Evolutionary conservation across 768 basidiomycete species (phyloP).

Genomic region (Agaricus blazei): DNA sequence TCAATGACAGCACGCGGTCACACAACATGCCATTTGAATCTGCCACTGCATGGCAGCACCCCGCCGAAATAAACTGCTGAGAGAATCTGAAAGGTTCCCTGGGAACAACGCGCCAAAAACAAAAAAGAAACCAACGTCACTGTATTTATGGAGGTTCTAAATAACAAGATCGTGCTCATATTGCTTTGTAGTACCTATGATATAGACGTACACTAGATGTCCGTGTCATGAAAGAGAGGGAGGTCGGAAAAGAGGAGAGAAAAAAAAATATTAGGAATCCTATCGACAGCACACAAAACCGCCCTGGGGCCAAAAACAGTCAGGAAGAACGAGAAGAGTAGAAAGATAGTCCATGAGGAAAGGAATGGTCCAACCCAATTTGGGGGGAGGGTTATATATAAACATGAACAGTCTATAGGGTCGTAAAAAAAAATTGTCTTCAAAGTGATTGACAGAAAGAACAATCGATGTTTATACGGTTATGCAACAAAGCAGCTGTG

Average conservation of each 20-base stretch:
- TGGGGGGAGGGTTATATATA: conserved; percentile 18
- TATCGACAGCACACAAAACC: conserved; percentile 3
- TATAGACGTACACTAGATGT: conserved; percentile 45
- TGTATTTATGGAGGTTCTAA: conserved; percentile 8
- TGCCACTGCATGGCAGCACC: no score
- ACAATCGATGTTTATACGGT: conserved; percentile 56
- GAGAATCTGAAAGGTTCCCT: no score
- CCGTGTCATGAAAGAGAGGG: conserved; percentile 24
- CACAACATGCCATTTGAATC: no score
- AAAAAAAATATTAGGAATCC: conserved; percentile 1
- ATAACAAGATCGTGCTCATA: conserved; percentile 27
- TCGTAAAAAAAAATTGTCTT: conserved; percentile 36
- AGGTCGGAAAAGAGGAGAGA: background rate
- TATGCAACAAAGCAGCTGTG: conserved; percentile 58
- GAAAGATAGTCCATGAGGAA: conserved; percentile 25
- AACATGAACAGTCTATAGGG: conserved; percentile 26
- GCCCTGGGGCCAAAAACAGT: background rate
- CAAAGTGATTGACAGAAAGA: conserved; percentile 61
- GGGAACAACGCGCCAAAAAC: no score
- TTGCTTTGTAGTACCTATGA: conserved; percentile 28
- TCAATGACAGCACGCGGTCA: no score
- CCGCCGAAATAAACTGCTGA: no score
- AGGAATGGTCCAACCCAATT: conserved; percentile 23
- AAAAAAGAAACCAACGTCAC: no score
- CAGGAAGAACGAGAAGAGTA: background rate